Evolutionary conservation across 2,329 filamentous ascomycete genomes (phyloP).

Genomic region (Rugonectria rugulosa): DNA sequence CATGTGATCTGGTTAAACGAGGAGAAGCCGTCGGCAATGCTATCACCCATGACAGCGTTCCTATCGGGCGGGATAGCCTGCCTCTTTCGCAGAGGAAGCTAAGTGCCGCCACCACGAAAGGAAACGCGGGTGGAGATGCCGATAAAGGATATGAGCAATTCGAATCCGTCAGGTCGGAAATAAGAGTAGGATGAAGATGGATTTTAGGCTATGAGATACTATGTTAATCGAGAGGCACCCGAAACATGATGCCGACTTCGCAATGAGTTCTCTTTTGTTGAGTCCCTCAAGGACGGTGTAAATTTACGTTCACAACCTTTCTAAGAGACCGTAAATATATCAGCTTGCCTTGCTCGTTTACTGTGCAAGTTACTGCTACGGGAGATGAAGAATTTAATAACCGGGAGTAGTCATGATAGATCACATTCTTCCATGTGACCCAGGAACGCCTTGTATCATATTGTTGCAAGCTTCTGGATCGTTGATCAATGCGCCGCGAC

Average conservation of each 20-base stretch:
- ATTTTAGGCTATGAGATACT: neutral
- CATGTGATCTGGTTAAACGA: constrained; percentile 9
- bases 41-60: constrained; percentile 6
- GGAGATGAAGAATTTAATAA: neutral
- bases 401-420: neutral
- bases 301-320: neutral
- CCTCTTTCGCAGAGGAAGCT: constrained; percentile 11
- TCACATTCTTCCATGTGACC: neutral
- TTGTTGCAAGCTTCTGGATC: neutral
- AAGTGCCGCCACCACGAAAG: neutral
- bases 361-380: neutral
- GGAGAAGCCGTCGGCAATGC: neutral
- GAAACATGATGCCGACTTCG: neutral
- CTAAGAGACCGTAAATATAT: neutral
- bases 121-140: too few relatives aligned
- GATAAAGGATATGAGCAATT: neutral
- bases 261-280: neutral
- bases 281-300: too few relatives aligned
- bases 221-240: neutral
- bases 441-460: neutral
- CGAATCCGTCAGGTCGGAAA: neutral
- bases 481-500: neutral
- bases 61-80: constrained; percentile 23
- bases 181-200: neutral
- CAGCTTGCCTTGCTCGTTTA: constrained; percentile 6